Base-by-base conservation (phyloP, 2,329 filamentous ascomycete species). In the Intubia oerlemansii region DNA sequence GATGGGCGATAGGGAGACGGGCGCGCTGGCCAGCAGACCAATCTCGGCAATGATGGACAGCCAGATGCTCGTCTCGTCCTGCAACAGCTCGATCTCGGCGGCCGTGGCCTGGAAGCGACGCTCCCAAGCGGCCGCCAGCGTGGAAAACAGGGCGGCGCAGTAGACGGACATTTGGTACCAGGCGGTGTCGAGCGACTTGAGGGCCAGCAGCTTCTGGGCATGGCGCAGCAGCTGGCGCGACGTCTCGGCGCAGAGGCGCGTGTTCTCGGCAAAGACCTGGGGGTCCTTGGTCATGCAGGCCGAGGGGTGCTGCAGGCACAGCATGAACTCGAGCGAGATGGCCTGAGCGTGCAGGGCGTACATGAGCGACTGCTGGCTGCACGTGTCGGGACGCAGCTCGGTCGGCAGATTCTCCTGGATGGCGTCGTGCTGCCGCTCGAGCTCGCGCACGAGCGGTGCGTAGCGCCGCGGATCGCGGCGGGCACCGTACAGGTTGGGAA, bases 121-220 rank as follows among this genome's bases (percentile, higher is more conserved):
- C 42, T 80, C 65, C 54, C 68, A 78, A 31, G 71, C 62, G 2
- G 66, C 65, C 26, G 76, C 78, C 1, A 85, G 51, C 10, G 65
- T 70, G 0, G 74, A 76, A 39, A 81, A 78, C 32, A 79, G 70
- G 16, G 74, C 74, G 24, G 73, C 67, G 10, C 78, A 59, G 41
- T 78, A 80, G 5, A 78, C 62, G 0, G 76, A 71, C 27, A 68
- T 59, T 27, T 74, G 72, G 40, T 78, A 76, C 75, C 77, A 84
- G 1, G 76, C 80, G 2, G 74, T 78, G 42, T 85, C 78, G 4
- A 84, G 51, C 25, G 67, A 69, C 41, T 74, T 77, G 32, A 70
- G 54, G 38, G 58, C 59, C 33, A 66, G 62, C 27, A 84, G 49
- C 30, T 66, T 54, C 14, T 57, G 54, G 5, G 71, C 64, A 16